These are phyloP conservation scores for Fragaria vesca DNA, from an alignment of 306 rosid species.

Conservation along the genomic window DNA sequence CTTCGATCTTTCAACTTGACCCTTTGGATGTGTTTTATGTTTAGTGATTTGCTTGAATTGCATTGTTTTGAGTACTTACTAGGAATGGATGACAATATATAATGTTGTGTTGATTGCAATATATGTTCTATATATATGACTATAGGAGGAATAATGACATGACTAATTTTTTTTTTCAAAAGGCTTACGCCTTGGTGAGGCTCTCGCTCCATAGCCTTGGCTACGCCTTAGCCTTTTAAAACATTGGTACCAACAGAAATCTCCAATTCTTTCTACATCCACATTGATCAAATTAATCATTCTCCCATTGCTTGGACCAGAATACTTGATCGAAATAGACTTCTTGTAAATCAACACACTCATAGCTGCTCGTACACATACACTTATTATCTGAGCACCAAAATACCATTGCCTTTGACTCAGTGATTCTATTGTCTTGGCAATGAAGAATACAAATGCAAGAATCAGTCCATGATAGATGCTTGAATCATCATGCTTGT, in stretches of 20 bases:
- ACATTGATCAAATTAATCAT: conserved; percentile 64
- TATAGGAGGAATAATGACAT: too few relatives aligned
- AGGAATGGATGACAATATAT: too few relatives aligned
- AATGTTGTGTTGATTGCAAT: too few relatives aligned
- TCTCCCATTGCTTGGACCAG: conserved; percentile 62
- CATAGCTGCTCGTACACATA: conserved; percentile 70
- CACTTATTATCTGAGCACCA: conserved; percentile 76
- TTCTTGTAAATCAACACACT: conserved; percentile 50
- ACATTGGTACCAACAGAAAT: conserved; percentile 75
- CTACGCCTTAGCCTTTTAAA: too few relatives aligned
- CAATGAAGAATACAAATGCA: conserved; percentile 69
- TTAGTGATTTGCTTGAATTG: too few relatives aligned
- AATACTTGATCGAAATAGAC: conserved; percentile 43
- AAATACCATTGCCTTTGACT: conserved; percentile 92
- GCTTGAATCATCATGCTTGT: conserved; percentile 44
- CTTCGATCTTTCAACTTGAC: too few relatives aligned
- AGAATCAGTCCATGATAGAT: conserved; percentile 56
- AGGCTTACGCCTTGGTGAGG: too few relatives aligned
- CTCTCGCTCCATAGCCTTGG: too few relatives aligned
- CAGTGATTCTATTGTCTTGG: conserved; percentile 76
- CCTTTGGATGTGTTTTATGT: too few relatives aligned
- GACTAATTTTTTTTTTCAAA: too few relatives aligned
- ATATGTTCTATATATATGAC: too few relatives aligned
- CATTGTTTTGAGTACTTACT: too few relatives aligned
- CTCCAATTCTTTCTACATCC: conserved; percentile 89